Evolutionary conservation across 148 eudicot species (phyloP), one percentile per base, ranked within the genome.

Genomic region (Spergularia marina): DNA sequence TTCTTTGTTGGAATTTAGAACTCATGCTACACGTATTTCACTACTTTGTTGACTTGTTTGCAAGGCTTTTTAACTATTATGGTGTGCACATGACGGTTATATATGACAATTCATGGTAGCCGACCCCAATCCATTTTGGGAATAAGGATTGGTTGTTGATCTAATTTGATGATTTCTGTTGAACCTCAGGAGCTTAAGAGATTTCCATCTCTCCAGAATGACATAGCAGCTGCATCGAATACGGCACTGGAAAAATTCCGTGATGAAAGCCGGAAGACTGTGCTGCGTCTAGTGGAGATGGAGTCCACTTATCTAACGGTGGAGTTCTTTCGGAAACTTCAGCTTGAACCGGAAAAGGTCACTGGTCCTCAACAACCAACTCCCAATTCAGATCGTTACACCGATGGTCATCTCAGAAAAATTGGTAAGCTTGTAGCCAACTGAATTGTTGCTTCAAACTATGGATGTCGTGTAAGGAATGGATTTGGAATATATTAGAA

Each of bases 221-320:
- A 92, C 72, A 92, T 95, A 81, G 97, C 98, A 75, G 84, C 90
- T 60, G 92, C 98, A 61, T 87, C 99, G 57, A 92, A 92, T 84
- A 94, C 87, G 18, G 47, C 99, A 20, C 79, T 96, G 72, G 99
- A 96, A 79, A 89, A 75, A 76, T 96, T 96, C 77, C 98, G 98
- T 47, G 99, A 96, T 20, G 99, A 96, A 78, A 87, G 97, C 85
- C 91, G 99, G 52, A 91, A 77, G 77, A 89, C 99, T 55, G 95
- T 92, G 82, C 18, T 77, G 77, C 86, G 99, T 81, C 81, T 96
- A 73, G 99, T 96, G 76, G 99, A 96, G 84, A 91, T 91, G 99
- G 99, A 96, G 83, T 96, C 99, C 51, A 80, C 90, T 59, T 96
- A 96, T 78, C 82, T 96, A 75, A 96, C 99, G 8, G 99, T 92